Conservation (phyloP, 2,329 filamentous ascomycete genomes). For the Fusarium goolgardi region DNA sequence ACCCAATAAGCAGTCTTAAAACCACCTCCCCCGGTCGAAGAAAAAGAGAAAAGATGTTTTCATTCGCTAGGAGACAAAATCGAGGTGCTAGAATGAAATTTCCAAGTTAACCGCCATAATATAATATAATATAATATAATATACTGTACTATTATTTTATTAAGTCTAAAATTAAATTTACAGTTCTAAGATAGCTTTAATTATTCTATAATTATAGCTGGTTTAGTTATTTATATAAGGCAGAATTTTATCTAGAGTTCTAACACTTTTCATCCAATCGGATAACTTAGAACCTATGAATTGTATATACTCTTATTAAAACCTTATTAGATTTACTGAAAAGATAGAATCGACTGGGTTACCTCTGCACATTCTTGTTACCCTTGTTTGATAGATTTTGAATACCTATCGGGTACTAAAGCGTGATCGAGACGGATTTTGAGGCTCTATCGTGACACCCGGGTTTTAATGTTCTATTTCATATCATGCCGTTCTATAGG, state of each 20-base stretch:
- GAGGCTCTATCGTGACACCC: neutral
- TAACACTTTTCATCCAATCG: neutral
- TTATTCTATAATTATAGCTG: neutral
- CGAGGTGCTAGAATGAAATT: neutral
- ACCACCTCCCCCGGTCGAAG: neutral
- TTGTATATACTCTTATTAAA: too few relatives aligned
- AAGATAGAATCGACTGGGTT: neutral
- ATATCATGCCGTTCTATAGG: neutral
- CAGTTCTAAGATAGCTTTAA: neutral
- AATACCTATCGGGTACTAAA: accelerated
- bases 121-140: too few relatives aligned
- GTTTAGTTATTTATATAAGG: neutral
- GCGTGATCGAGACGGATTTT: neutral
- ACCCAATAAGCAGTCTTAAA: neutral
- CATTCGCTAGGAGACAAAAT: neutral
- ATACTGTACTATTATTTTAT: neutral
- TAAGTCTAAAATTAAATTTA: neutral
- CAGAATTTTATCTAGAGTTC: accelerated
- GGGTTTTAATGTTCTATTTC: neutral
- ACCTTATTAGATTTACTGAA: too few relatives aligned
- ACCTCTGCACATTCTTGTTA: neutral
- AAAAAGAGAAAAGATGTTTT: neutral
- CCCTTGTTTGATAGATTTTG: neutral
- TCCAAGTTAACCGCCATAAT: constrained; percentile 7
- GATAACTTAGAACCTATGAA: too few relatives aligned